Base-by-base conservation (phyloP, 192 early-diverging fungal genomes). In the Phlyctochytrium bullatum region DNA sequence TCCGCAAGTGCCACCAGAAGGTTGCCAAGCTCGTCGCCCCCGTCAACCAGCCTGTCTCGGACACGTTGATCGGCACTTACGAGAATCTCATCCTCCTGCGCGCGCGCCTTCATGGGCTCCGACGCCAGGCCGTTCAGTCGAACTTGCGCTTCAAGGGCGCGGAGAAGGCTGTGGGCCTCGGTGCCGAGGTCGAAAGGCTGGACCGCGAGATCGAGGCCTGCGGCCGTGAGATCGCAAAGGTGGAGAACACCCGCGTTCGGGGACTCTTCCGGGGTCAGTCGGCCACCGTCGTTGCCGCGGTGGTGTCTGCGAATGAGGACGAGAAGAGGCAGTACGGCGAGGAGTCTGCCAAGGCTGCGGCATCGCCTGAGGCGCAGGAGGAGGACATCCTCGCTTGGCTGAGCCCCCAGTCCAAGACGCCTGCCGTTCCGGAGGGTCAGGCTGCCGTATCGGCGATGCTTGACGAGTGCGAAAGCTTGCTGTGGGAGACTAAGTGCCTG, bases 381-480 rank as follows among this genome's bases (percentile, higher is more conserved):
- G 61, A 62, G 16, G 32, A 62, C 14, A 20, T 36, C n/a, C 24
- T 16, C 14, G 16, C 14, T 36, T 20, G 61, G 61, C 33, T 20
- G n/a, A 16, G 16, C 24, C 61, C 16, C 12, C 14, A 36, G 32
- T 14, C 3, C 25, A 20, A 14, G 3, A 4, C 25, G 16, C 2
- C 52, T 23, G 67, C 51, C 0, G 62, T 71, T 31, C 69, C 69
- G 0, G 69, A 62, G 34, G 69, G 69, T 0, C 69, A 71, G 53
- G 52, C 62, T 4, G 29, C 29, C 16, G 31, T 71, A 1, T 10
- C 31, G 17, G 69, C 69, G 34, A 27, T 71, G 14, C 53, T 59
- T 47, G 69, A 71, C 36, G 69, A 71, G 36, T 71, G 69, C 35
- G 69, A 71, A 24, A 34, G 47, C 4, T 28, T 71, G 1, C 34